phyloP scores from a whole-genome alignment of 192 early-diverging fungal genomes.

The Coemansia sp. region DNA sequence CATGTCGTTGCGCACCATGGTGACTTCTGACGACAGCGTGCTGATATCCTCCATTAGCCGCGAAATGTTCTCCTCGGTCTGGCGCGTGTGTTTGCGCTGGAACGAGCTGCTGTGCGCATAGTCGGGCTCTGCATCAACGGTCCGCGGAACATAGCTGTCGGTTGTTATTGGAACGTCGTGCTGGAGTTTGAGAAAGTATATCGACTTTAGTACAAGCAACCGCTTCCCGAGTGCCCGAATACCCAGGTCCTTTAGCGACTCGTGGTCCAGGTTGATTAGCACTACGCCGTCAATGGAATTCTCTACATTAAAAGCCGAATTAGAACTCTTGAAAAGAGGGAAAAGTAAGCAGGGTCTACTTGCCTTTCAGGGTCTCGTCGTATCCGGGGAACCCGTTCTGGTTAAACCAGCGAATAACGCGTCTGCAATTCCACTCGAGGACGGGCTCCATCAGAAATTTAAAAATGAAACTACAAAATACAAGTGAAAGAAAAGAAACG shows the following conservation, averaged over 20 bases:
- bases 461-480: conserved; percentile 9
- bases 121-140: conserved; percentile 54
- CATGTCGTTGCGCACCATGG: conserved; percentile 44
- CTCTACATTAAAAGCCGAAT: conserved; percentile 50
- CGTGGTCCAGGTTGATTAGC: conserved; percentile 86
- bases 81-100: conserved; percentile 49
- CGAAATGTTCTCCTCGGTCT: conserved; percentile 43
- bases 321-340: background rate
- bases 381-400: conserved; percentile 55
- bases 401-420: conserved; percentile 51
- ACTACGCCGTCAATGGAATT: conserved; percentile 89
- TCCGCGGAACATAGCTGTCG: conserved; percentile 84
- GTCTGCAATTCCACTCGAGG: conserved; percentile 38
- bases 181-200: conserved; percentile 80
- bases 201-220: conserved; percentile 83
- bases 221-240: conserved; percentile 84
- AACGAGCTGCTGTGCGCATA: conserved; percentile 40
- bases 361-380: conserved; percentile 47
- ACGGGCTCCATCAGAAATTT: conserved; percentile 43
- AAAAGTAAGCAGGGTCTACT: background rate
- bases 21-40: conserved; percentile 41
- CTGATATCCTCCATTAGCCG: conserved; percentile 49
- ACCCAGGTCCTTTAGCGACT: conserved; percentile 83
- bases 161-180: conserved; percentile 77
- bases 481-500: background rate